Evolutionary conservation across 2,329 filamentous ascomycete species (phyloP).

Genomic region (Xylariales sp.): DNA sequence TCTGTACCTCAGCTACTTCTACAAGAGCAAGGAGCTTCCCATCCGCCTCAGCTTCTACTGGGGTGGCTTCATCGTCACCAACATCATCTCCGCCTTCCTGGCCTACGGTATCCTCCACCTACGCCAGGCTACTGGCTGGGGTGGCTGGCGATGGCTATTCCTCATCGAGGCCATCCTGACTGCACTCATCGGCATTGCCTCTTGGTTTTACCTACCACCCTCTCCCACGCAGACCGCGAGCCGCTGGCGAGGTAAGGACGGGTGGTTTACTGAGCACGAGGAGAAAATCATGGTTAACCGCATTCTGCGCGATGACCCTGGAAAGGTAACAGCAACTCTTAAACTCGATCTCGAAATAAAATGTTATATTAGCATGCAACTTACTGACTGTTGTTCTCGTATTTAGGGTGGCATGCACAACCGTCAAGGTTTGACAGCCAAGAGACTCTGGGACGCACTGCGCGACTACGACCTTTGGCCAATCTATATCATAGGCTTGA

Average conservation of each 20-base stretch:
- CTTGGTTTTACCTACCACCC: conserved; percentile 40
- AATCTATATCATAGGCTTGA: conserved; percentile 41
- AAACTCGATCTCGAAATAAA: too few relatives aligned
- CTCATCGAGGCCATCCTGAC: conserved; percentile 46
- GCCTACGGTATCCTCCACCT: conserved; percentile 32
- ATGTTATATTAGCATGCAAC: not conserved
- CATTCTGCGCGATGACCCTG: conserved; percentile 48
- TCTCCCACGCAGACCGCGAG: conserved; percentile 45
- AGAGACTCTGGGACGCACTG: conserved; percentile 42
- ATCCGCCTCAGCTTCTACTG: conserved; percentile 33
- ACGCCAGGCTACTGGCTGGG: conserved; percentile 29
- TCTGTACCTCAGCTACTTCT: conserved; percentile 28
- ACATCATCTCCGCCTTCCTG: conserved; percentile 28
- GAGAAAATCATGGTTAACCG: conserved; percentile 59
- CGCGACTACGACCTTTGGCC: conserved; percentile 56
- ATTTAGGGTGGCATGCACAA: conserved; percentile 51
- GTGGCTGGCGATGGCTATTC: conserved; percentile 44
- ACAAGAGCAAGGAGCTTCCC: conserved; percentile 30
- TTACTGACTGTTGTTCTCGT: not conserved
- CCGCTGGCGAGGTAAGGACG: conserved; percentile 51
- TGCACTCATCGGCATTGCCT: conserved; percentile 36
- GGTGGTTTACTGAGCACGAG: conserved; percentile 59
- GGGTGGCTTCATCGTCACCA: conserved; percentile 27
- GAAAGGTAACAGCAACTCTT: conserved; percentile 34
- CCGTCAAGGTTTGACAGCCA: conserved; percentile 45